These are phyloP conservation scores for Mycena vulgaris DNA, from an alignment of 768 basidiomycete species.

Conservation along the genomic window DNA sequence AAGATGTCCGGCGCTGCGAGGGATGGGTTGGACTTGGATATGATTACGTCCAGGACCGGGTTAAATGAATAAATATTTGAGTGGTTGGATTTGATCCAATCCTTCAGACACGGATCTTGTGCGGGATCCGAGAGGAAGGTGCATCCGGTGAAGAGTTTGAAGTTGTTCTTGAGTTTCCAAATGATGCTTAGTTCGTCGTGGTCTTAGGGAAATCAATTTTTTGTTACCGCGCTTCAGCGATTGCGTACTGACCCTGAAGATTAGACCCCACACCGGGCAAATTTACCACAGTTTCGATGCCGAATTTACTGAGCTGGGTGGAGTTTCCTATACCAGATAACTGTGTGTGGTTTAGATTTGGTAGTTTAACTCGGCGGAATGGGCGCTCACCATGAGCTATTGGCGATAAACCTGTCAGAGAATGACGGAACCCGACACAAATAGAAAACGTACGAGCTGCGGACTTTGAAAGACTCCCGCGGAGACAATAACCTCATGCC, in stretches of 20 bases:
- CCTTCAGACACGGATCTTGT: conserved; percentile 47
- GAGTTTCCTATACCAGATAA: conserved; percentile 47
- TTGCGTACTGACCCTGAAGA: conserved; percentile 43
- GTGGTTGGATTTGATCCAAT: conserved; percentile 44
- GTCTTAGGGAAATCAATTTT: conserved; percentile 21
- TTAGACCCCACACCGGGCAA: conserved; percentile 50
- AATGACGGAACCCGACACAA: not conserved
- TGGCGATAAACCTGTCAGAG: not conserved
- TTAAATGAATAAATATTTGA: conserved; percentile 47
- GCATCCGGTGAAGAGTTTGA: conserved; percentile 41
- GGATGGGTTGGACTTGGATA: conserved; percentile 42
- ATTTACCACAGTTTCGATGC: conserved; percentile 42
- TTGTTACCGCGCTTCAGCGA: not conserved
- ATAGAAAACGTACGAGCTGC: conserved; percentile 33
- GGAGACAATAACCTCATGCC: conserved; percentile 40
- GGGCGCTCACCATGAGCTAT: conserved; percentile 31
- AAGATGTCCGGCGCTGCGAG: conserved; percentile 46
- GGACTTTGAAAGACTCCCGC: conserved; percentile 43
- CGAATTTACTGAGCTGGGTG: conserved; percentile 36
- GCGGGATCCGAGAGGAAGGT: conserved; percentile 45
- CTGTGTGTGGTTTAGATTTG: conserved; percentile 13
- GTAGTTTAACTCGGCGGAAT: not conserved
- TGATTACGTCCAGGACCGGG: conserved; percentile 42
- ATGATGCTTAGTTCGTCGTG: conserved; percentile 42
- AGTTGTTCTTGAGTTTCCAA: conserved; percentile 41